Conservation (phyloP, 2,329 filamentous ascomycete genomes). For the Dothistroma pini region DNA sequence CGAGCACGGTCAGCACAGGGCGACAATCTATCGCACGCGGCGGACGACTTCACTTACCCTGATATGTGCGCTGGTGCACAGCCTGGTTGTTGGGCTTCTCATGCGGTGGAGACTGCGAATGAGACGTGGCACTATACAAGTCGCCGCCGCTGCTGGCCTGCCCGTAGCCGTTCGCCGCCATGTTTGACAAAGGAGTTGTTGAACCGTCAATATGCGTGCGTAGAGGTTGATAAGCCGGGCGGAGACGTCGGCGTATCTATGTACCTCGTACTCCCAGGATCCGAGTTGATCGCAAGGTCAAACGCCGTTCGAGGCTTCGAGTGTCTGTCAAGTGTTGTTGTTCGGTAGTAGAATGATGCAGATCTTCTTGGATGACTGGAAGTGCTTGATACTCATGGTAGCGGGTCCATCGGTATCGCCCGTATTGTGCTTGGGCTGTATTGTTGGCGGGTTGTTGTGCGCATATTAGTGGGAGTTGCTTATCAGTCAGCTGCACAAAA, state of each 20-base stretch:
- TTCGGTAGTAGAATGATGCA: slow-evolving; percentile 28
- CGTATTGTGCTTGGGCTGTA: background rate
- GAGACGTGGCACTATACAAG: slow-evolving; percentile 13
- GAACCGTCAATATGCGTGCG: slow-evolving; percentile 22
- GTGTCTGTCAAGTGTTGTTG: slow-evolving; percentile 27
- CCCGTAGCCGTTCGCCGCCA: slow-evolving; percentile 19
- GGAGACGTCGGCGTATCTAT: background rate
- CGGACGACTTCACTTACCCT: slow-evolving; percentile 17
- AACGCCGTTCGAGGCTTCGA: background rate
- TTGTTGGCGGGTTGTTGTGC: slow-evolving; percentile 5
- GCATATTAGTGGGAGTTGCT: slow-evolving; percentile 3
- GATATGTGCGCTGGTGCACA: slow-evolving; percentile 29
- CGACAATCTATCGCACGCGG: background rate
- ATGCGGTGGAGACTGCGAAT: slow-evolving; percentile 19
- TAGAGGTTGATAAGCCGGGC: slow-evolving; percentile 9
- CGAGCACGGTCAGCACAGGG: slow-evolving; percentile 11
- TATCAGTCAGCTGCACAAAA: background rate
- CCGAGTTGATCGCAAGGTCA: background rate
- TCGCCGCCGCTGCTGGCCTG: slow-evolving; percentile 14
- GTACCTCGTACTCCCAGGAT: background rate
- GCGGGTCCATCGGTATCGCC: slow-evolving; percentile 10
- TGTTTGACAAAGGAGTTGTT: slow-evolving; percentile 13
- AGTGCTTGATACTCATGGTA: slow-evolving; percentile 22
- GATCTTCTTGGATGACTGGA: slow-evolving; percentile 15
- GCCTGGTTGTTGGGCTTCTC: slow-evolving; percentile 11